Percentiles rank a stretch among this genome's conserved stretches.
Conservation (phyloP, 1,284 basidiomycete species). For the Boletus holoroseus region DNA sequence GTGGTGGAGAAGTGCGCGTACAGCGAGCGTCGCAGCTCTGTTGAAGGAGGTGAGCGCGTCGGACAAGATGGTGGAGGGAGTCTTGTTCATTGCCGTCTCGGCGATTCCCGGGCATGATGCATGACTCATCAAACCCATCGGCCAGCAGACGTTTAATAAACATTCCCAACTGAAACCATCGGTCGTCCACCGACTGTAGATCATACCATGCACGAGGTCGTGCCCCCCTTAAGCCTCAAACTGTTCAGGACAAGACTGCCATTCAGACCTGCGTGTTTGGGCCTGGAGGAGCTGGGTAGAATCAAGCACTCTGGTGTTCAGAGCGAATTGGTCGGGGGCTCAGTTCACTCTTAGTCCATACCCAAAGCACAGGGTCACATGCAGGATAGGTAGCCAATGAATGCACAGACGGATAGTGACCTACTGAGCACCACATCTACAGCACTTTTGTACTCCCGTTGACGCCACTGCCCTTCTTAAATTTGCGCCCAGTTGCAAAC, state of each 20-base stretch:
- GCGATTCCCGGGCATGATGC: constrained; percentile 19
- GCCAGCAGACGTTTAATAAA: background rate
- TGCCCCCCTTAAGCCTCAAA: background rate
- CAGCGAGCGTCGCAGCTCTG: constrained; percentile 33
- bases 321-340: constrained; percentile 6
- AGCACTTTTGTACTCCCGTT: constrained; percentile 46
- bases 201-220: background rate
- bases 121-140: background rate
- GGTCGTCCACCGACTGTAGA: background rate
- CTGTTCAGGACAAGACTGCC: background rate
- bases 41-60: constrained; percentile 34
- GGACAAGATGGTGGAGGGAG: constrained; percentile 29
- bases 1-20: constrained; percentile 15
- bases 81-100: constrained; percentile 30
- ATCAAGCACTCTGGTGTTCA: constrained; percentile 3
- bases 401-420: constrained; percentile 6
- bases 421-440: constrained; percentile 31
- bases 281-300: constrained; percentile 4
- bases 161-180: background rate
- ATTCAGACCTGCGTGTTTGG: background rate
- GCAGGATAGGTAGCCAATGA: constrained; percentile 15
- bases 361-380: background rate
- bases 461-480: constrained; percentile 53
- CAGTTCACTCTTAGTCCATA: constrained; percentile 13
- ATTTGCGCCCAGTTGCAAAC: constrained; percentile 65